A percentile compares a stretch with the other conserved stretches of the same genome.
Conservation (phyloP, 2,329 filamentous ascomycete genomes). For the Diaporthe sp. region DNA sequence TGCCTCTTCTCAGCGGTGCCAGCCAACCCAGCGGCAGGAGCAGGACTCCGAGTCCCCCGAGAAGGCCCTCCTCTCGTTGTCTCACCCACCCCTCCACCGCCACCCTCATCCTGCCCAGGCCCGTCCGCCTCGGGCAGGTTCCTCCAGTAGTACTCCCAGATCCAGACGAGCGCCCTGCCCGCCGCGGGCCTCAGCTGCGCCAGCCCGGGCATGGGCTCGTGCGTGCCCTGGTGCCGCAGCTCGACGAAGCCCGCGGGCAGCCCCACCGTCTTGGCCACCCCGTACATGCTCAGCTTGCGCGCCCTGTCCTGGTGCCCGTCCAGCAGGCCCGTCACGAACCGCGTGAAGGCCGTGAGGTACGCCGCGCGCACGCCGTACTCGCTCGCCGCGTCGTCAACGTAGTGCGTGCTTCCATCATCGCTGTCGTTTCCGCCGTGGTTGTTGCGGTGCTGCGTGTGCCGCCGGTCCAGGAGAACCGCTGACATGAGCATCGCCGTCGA, state of each 20-base stretch:
- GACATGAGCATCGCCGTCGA: conserved; percentile 81
- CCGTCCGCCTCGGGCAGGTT: conserved; percentile 55
- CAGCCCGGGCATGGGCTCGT: conserved; percentile 87
- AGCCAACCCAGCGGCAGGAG: conserved; percentile 16
- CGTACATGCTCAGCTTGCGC: conserved; percentile 80
- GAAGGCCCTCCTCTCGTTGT: conserved; percentile 13
- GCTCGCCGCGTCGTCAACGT: conserved; percentile 45
- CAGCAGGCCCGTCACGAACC: conserved; percentile 85
- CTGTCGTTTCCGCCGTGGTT: no score
- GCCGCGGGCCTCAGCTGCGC: conserved; percentile 79
- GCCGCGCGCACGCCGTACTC: conserved; percentile 75
- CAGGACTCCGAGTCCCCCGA: neutral
- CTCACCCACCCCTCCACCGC: neutral
- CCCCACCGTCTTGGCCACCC: conserved; percentile 76
- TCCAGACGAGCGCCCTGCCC: conserved; percentile 81
- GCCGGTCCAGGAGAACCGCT: conserved; percentile 75
- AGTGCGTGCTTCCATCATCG: no score
- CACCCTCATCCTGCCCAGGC: conserved; percentile 10
- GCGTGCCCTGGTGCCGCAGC: conserved; percentile 89
- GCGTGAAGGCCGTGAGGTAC: conserved; percentile 82
- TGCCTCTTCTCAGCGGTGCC: conserved; percentile 23
- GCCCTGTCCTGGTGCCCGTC: conserved; percentile 79
- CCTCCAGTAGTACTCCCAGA: conserved; percentile 91
- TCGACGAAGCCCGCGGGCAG: conserved; percentile 87
- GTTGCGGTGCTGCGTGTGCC: conserved; percentile 38